phyloP scores from a whole-genome alignment of 225 moss, liverwort and hornwort species.

The Bryum argenteum region DNA sequence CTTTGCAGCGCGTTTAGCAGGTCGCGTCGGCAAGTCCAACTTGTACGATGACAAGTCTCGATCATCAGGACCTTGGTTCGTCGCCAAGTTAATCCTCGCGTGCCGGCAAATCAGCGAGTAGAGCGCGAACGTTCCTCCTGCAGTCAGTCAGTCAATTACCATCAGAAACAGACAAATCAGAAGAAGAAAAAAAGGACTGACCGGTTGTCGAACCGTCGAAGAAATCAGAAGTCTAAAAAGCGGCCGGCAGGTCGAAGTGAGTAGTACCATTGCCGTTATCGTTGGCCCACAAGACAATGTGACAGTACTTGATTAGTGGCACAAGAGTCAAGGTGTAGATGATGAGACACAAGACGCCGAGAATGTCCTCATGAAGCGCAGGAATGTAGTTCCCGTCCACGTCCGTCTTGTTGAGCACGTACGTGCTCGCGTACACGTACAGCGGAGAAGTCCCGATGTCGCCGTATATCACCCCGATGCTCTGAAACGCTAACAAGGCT shows the following conservation, averaged over 20 bases:
- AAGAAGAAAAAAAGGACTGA: too few relatives aligned
- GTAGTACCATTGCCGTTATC: slow-evolving; percentile 63
- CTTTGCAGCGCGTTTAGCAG: slow-evolving; percentile 42
- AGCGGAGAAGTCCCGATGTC: slow-evolving; percentile 73
- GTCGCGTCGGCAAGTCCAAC: slow-evolving; percentile 39
- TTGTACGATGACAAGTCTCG: slow-evolving; percentile 60
- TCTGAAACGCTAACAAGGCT: slow-evolving; percentile 59
- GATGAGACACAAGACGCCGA: slow-evolving; percentile 66
- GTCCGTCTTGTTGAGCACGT: slow-evolving; percentile 44
- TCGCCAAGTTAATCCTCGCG: slow-evolving; percentile 49
- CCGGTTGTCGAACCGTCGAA: too few relatives aligned
- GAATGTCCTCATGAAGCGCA: slow-evolving; percentile 51
- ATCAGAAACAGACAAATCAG: too few relatives aligned
- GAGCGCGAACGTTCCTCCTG: slow-evolving; percentile 68
- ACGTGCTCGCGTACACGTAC: slow-evolving; percentile 59
- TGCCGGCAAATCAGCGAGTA: slow-evolving; percentile 67
- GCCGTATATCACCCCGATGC: slow-evolving; percentile 70
- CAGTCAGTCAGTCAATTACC: background rate
- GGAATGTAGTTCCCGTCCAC: slow-evolving; percentile 36
- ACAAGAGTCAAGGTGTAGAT: slow-evolving; percentile 71
- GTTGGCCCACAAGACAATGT: slow-evolving; percentile 65
- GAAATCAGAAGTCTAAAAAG: too few relatives aligned
- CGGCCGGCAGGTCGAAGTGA: too few relatives aligned
- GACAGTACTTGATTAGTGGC: slow-evolving; percentile 65
- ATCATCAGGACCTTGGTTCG: slow-evolving; percentile 64